A percentile compares a stretch with the other conserved stretches of the same genome.
Evolutionary conservation across 192 early-diverging fungal genomes (phyloP).

Genomic region (Mortierella claussenii): DNA sequence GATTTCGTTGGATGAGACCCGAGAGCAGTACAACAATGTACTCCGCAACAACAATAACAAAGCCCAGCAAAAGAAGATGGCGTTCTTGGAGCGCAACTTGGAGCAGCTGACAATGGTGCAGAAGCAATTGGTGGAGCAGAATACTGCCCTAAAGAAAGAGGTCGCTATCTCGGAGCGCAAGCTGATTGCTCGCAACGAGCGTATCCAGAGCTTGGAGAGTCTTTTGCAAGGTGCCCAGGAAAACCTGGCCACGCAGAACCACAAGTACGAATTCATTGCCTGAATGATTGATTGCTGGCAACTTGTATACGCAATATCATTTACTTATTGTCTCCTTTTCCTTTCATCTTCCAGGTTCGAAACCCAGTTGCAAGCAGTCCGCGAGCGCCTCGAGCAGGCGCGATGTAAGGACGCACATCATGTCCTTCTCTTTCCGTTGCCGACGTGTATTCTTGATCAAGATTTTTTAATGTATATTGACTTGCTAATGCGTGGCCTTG

Average conservation of each 20-base stretch:
- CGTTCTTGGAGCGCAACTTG: constrained; percentile 96
- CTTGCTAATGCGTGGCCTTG: too few species aligned
- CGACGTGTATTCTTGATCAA: too few species aligned
- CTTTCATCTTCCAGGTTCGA: constrained; percentile 69
- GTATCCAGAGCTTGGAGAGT: constrained; percentile 90
- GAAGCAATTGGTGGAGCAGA: constrained; percentile 96
- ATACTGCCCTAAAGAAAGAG: constrained; percentile 96
- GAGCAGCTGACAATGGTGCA: constrained; percentile 97
- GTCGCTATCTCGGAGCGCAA: constrained; percentile 90
- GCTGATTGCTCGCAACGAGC: constrained; percentile 90
- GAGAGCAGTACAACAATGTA: constrained; percentile 93
- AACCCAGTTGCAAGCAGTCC: constrained; percentile 79
- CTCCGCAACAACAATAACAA: constrained; percentile 84
- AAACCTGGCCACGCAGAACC: constrained; percentile 81
- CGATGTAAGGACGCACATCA: constrained; percentile 59
- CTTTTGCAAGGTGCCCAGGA: constrained; percentile 87
- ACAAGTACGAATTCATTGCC: constrained; percentile 56
- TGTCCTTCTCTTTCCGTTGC: not conserved
- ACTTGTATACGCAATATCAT: too few species aligned
- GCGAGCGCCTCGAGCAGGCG: constrained; percentile 85
- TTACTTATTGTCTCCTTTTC: not conserved
- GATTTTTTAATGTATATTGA: not conserved
- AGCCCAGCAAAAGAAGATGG: constrained; percentile 96
- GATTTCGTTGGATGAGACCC: constrained; percentile 94
- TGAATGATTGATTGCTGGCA: too few species aligned